Evolutionary conservation across 768 basidiomycete genomes (phyloP).

Genomic region (Gloeopeniophorella convolvens): DNA sequence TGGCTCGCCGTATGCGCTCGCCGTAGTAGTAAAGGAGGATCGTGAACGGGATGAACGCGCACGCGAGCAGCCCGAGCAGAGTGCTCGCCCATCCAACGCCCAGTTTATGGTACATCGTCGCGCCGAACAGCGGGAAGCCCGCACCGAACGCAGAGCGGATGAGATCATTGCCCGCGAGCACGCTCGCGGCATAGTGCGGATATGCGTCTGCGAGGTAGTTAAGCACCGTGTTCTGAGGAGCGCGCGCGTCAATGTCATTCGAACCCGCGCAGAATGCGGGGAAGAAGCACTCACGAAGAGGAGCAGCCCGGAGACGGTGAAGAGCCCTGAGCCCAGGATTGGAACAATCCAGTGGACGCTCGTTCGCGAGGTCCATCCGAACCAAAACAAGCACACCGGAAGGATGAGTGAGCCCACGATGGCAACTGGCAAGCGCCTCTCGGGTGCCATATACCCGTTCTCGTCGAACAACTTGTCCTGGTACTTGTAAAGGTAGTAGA

Average conservation of each 20-base stretch:
- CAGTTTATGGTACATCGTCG: slow-evolving; percentile 20
- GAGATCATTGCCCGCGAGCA: slow-evolving; percentile 30
- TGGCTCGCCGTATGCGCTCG: background rate
- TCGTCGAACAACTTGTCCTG: background rate
- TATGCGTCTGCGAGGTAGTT: slow-evolving; percentile 29
- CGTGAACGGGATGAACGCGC: slow-evolving; percentile 22
- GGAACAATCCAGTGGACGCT: slow-evolving; percentile 31
- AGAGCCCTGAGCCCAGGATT: slow-evolving; percentile 27
- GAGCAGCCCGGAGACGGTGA: slow-evolving; percentile 27
- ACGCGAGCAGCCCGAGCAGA: slow-evolving; percentile 24
- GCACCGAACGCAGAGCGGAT: slow-evolving; percentile 24
- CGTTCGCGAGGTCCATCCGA: slow-evolving; percentile 22
- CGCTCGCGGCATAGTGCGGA: slow-evolving; percentile 26
- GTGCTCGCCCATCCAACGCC: slow-evolving; percentile 22
- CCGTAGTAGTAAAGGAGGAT: background rate
- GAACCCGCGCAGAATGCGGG: slow-evolving; percentile 23
- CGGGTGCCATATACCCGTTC: slow-evolving; percentile 14
- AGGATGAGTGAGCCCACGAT: slow-evolving; percentile 28
- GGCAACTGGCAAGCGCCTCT: slow-evolving; percentile 28
- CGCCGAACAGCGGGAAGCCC: slow-evolving; percentile 11
- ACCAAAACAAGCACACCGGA: too few species aligned
- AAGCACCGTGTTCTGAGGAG: slow-evolving; percentile 13
- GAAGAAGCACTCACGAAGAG: slow-evolving; percentile 26
- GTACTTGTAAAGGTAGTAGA: too few species aligned
- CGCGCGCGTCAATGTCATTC: background rate